Conservation (phyloP, 2,329 filamentous ascomycete genomes). For the Cyphellophora attinorum region DNA sequence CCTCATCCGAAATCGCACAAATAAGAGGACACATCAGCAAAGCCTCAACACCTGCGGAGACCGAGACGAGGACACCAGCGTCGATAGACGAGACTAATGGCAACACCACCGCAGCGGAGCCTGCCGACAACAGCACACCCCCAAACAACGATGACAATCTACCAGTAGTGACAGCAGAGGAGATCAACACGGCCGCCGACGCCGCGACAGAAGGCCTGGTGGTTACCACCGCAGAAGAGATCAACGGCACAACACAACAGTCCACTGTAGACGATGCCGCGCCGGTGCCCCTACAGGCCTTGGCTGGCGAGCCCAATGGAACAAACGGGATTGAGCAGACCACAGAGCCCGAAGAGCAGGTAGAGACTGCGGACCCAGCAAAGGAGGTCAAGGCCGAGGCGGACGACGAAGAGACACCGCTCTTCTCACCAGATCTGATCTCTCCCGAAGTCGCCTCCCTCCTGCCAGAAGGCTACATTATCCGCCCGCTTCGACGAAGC, state of each 20-base stretch:
- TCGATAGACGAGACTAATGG: too few species aligned
- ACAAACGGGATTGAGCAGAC: slow-evolving; percentile 3
- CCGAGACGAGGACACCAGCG: too few species aligned
- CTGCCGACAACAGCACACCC: too few species aligned
- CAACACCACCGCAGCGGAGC: too few species aligned
- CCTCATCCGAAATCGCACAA: too few species aligned
- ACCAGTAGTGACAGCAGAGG: neutral
- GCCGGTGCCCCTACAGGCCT: neutral
- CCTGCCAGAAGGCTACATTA: slow-evolving; percentile 71
- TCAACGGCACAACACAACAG: slow-evolving; percentile 13
- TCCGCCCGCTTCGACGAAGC: slow-evolving; percentile 67
- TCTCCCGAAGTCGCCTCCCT: slow-evolving; percentile 61
- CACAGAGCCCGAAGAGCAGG: neutral
- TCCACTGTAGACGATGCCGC: slow-evolving; percentile 1
- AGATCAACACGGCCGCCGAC: neutral
- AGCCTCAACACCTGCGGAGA: too few species aligned
- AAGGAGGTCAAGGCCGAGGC: slow-evolving; percentile 1
- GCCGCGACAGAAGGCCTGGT: neutral
- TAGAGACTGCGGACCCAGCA: neutral
- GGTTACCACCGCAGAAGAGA: slow-evolving; percentile 13
- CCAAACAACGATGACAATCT: too few species aligned
- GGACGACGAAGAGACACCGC: slow-evolving; percentile 40
- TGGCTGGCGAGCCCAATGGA: slow-evolving; percentile 3
- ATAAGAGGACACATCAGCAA: too few species aligned
- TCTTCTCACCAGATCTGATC: slow-evolving; percentile 72